Evolutionary conservation across 2,329 filamentous ascomycete genomes (phyloP).

Genomic region (Paraphaeosphaeria sporulosa): DNA sequence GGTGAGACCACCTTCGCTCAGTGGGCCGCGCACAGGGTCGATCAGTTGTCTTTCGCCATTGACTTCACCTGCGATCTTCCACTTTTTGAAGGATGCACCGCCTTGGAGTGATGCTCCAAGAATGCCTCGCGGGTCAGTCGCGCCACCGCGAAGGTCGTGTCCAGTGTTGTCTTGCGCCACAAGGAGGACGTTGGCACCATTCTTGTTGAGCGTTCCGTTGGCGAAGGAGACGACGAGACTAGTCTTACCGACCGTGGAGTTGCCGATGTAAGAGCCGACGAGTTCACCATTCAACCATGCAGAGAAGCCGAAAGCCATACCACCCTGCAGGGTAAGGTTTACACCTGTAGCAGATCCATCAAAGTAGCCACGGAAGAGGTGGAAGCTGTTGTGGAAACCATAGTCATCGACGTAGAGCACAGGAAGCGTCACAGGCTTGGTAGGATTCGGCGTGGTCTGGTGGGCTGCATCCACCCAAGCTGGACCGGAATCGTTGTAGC

Average conservation of each 20-base stretch:
- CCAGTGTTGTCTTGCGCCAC: slow-evolving; percentile 68
- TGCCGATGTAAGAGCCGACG: slow-evolving; percentile 64
- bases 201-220: slow-evolving; percentile 55
- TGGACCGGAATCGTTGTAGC: slow-evolving; percentile 54
- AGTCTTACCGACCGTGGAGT: slow-evolving; percentile 48
- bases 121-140: slow-evolving; percentile 61
- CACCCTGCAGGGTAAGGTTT: slow-evolving; percentile 62
- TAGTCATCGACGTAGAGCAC: slow-evolving; percentile 54
- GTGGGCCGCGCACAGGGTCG: slow-evolving; percentile 63
- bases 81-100: slow-evolving; percentile 56
- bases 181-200: slow-evolving; percentile 58
- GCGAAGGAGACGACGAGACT: slow-evolving; percentile 59
- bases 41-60: slow-evolving; percentile 58
- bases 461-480: slow-evolving; percentile 55
- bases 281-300: slow-evolving; percentile 66
- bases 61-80: slow-evolving; percentile 67
- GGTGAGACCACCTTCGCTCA: slow-evolving; percentile 66
- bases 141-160: slow-evolving; percentile 62
- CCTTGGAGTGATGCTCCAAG: slow-evolving; percentile 60
- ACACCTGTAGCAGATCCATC: slow-evolving; percentile 51
- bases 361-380: slow-evolving; percentile 54
- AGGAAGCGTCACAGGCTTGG: slow-evolving; percentile 48
- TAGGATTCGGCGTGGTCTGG: slow-evolving; percentile 47
- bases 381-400: slow-evolving; percentile 52
- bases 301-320: slow-evolving; percentile 64